A percentile compares a stretch with the other conserved stretches of the same genome.
Evolutionary conservation across 2,329 filamentous ascomycete genomes (phyloP).

Genomic region (Colletotrichum eleusines): DNA sequence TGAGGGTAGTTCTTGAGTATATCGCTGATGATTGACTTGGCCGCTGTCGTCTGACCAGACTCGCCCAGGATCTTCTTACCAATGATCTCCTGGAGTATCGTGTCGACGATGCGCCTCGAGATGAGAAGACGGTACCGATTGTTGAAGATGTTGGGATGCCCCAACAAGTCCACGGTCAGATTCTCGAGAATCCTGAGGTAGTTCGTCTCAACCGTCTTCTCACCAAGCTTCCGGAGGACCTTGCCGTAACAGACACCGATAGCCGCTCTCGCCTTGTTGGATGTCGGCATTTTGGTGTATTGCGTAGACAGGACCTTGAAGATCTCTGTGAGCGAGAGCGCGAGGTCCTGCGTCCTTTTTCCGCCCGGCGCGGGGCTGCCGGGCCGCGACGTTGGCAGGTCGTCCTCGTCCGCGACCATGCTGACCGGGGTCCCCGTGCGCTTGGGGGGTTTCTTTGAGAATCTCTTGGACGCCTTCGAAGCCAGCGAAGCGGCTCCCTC

Average conservation of each 20-base stretch:
- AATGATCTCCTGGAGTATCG: conserved; percentile 85
- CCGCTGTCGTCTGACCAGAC: conserved; percentile 86
- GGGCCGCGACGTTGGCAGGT: conserved; percentile 69
- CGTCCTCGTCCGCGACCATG: conserved; percentile 79
- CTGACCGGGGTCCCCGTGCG: conserved; percentile 70
- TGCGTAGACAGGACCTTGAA: conserved; percentile 83
- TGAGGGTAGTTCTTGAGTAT: conserved; percentile 96
- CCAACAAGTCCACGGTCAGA: conserved; percentile 83
- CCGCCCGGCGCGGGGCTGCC: conserved; percentile 77
- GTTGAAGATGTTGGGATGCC: conserved; percentile 78
- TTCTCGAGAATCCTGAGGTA: conserved; percentile 87
- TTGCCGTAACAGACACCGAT: conserved; percentile 90
- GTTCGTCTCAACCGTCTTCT: conserved; percentile 83
- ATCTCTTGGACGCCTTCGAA: conserved; percentile 73
- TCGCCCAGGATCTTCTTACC: conserved; percentile 87
- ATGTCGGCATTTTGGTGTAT: conserved; percentile 82
- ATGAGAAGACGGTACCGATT: conserved; percentile 91
- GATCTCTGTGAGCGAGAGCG: conserved; percentile 81
- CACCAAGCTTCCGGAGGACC: conserved; percentile 81
- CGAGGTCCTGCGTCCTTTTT: conserved; percentile 79
- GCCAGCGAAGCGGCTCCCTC: conserved; percentile 59
- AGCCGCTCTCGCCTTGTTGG: conserved; percentile 83
- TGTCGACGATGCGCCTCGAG: conserved; percentile 85
- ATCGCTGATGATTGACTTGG: conserved; percentile 85
- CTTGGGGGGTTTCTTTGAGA: conserved; percentile 70